Conservation (phyloP, 2,329 filamentous ascomycete species). For the Bertia moriformis region DNA sequence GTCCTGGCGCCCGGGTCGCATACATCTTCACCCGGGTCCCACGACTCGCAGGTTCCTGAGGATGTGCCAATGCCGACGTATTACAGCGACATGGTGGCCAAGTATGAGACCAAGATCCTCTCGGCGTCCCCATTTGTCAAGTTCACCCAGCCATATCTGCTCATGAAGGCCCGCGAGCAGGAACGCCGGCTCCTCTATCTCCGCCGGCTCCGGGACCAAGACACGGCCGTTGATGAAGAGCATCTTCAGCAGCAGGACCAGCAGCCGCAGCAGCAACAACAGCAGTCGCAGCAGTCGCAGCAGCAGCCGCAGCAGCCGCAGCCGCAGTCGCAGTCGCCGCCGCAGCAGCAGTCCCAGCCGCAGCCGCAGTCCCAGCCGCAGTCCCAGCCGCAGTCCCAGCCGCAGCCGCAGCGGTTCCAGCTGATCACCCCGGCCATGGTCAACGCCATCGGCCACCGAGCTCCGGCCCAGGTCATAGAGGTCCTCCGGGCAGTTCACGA, state of each 20-base stretch:
- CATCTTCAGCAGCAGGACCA: too few relatives aligned
- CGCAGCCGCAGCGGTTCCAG: conserved; percentile 61
- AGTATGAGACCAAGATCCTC: conserved; percentile 81
- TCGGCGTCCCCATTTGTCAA: conserved; percentile 94
- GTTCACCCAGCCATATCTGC: conserved; percentile 82
- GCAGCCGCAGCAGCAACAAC: too few relatives aligned
- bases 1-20: conserved; percentile 27
- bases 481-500: conserved; percentile 90
- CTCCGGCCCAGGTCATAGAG: conserved; percentile 77
- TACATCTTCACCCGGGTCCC: conserved; percentile 20
- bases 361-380: too few relatives aligned
- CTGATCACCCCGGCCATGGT: conserved; percentile 94
- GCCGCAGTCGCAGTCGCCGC: too few relatives aligned
- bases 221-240: conserved; percentile 37
- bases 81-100: conserved; percentile 88
- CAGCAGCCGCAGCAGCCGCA: too few relatives aligned
- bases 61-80: conserved; percentile 77
- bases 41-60: conserved; percentile 51
- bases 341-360: too few relatives aligned
- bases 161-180: conserved; percentile 83
- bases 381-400: conserved; percentile 37
- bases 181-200: conserved; percentile 73
- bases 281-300: too few relatives aligned
- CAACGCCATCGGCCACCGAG: conserved; percentile 64
- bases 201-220: conserved; percentile 68